Conservation (phyloP, 2,329 filamentous ascomycete genomes). For the Epichloe hybrida region DNA sequence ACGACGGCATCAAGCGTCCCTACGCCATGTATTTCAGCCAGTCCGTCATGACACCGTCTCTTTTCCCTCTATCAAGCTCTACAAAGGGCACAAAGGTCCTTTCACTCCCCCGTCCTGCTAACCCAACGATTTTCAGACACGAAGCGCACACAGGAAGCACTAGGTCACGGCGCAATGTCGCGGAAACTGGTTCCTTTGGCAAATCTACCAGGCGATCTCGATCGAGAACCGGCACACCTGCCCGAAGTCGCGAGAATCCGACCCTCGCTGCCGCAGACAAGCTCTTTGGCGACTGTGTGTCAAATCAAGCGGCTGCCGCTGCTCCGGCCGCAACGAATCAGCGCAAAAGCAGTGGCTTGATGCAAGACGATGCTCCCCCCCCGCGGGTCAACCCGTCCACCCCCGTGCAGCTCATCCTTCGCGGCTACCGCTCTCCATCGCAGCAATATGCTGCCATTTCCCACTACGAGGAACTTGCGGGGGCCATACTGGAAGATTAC, state of each 20-base stretch:
- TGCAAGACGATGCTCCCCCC: conserved; percentile 25
- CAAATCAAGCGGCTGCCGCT: conserved; percentile 29
- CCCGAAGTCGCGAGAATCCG: conserved; percentile 43
- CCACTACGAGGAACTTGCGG: conserved; percentile 78
- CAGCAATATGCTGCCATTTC: conserved; percentile 77
- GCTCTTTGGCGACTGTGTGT: conserved; percentile 46
- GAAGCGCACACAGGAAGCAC: conserved; percentile 35
- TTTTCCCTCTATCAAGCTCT: too few species aligned
- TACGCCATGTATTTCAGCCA: conserved; percentile 54
- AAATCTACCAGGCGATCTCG: conserved; percentile 52
- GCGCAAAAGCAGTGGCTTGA: conserved; percentile 24
- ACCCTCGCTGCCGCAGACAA: conserved; percentile 48
- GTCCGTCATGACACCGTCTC: conserved; percentile 24
- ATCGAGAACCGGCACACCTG: conserved; percentile 45
- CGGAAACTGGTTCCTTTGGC: conserved; percentile 52
- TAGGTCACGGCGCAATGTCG: conserved; percentile 38
- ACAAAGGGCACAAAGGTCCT: conserved; percentile 2
- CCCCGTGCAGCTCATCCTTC: conserved; percentile 66
- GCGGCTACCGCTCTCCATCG: conserved; percentile 56
- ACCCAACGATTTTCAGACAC: conserved; percentile 24
- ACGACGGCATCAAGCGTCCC: conserved; percentile 50
- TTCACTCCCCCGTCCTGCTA: background rate
- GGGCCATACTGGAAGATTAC: conserved; percentile 86
- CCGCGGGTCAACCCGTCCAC: conserved; percentile 23
- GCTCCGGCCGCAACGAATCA: conserved; percentile 12